phyloP scores from a whole-genome alignment of 2,329 filamentous ascomycete genomes.

The Fusarium virguliforme region DNA sequence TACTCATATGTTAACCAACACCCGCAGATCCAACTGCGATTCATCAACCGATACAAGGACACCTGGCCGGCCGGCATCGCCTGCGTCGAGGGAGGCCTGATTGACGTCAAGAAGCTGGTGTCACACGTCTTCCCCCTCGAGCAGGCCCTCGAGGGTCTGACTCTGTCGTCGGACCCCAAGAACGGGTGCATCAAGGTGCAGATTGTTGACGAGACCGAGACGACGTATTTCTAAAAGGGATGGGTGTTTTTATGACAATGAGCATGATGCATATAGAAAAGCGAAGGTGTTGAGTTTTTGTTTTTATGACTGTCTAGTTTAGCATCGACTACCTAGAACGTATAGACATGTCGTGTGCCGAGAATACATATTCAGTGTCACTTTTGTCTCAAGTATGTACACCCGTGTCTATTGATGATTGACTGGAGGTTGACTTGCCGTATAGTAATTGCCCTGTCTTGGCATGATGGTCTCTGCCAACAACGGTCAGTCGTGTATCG shows the following conservation, averaged over 20 bases:
- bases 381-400: background rate
- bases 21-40: slow-evolving; percentile 72
- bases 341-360: slow-evolving; percentile 4
- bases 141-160: slow-evolving; percentile 68
- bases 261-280: slow-evolving; percentile 28
- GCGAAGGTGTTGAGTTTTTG: slow-evolving; percentile 11
- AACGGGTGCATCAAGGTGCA: slow-evolving; percentile 58
- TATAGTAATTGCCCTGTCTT: background rate
- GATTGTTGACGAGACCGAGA: slow-evolving; percentile 54
- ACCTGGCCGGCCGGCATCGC: slow-evolving; percentile 79
- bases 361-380: background rate
- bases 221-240: slow-evolving; percentile 41
- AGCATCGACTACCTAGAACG: background rate
- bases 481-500: background rate
- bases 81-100: slow-evolving; percentile 70
- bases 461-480: background rate
- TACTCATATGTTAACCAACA: slow-evolving; percentile 9
- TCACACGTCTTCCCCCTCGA: slow-evolving; percentile 76
- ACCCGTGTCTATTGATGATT: background rate
- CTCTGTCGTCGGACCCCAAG: slow-evolving; percentile 54
- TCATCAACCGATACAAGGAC: slow-evolving; percentile 80
- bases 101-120: slow-evolving; percentile 73
- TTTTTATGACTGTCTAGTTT: background rate
- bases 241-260: background rate
- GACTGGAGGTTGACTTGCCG: no score